These are phyloP conservation scores for Rehmannia glutinosa DNA, from an alignment of 257 asterid genomes.

Conservation along the genomic window DNA sequence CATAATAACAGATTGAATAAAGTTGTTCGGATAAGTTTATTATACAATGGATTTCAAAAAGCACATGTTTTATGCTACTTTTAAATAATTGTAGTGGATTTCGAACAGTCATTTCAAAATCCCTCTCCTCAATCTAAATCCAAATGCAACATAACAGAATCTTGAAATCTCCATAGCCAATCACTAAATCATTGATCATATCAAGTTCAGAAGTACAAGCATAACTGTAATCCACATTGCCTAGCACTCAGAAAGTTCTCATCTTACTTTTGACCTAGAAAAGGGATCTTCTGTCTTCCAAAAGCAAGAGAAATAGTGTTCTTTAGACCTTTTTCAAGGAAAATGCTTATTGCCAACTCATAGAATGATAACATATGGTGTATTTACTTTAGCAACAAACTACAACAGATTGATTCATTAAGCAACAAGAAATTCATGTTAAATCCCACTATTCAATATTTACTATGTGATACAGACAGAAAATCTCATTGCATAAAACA, in stretches of 20 bases:
- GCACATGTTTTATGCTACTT: too few species aligned
- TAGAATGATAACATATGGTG: conserved; percentile 2
- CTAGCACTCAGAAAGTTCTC: conserved; percentile 21
- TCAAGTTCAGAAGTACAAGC: too few species aligned
- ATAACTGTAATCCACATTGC: conserved; percentile 14
- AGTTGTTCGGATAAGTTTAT: too few species aligned
- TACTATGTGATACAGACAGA: neutral
- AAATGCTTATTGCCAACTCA: conserved; percentile 3
- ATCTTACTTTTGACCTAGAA: conserved; percentile 12
- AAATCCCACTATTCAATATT: neutral
- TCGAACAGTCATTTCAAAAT: too few species aligned
- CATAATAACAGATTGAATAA: too few species aligned
- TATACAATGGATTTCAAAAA: too few species aligned
- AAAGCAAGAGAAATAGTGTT: conserved; percentile 13
- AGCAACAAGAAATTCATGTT: conserved; percentile 17
- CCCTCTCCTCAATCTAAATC: too few species aligned
- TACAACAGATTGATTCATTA: neutral
- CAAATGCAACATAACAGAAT: too few species aligned
- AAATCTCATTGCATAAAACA: neutral
- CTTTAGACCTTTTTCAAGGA: neutral
- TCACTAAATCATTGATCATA: neutral
- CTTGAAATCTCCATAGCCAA: neutral
- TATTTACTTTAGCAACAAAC: conserved; percentile 7
- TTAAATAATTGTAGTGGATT: too few species aligned
- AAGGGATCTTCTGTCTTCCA: neutral